phyloP scores from a whole-genome alignment of 164 flowering plant genomes.

The Magnolia sinica region DNA sequence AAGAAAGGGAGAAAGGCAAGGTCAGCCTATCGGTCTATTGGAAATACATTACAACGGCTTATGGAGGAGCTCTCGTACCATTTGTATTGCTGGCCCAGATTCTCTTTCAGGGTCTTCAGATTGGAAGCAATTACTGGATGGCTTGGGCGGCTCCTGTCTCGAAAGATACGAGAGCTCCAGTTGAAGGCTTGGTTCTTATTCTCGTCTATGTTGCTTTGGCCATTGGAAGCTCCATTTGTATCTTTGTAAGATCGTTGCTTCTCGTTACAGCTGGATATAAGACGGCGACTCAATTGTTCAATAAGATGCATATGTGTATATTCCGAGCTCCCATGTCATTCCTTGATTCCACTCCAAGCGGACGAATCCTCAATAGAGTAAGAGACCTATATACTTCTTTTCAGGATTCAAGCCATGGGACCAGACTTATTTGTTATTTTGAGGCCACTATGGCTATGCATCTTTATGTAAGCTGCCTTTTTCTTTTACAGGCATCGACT shows the following conservation, averaged over 20 bases:
- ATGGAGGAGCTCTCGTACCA: slow-evolving; percentile 78
- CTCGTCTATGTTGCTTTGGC: slow-evolving; percentile 67
- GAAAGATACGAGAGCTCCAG: slow-evolving; percentile 41
- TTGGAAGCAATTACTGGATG: slow-evolving; percentile 97
- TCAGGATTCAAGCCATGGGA: neutral
- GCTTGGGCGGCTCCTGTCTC: slow-evolving; percentile 86
- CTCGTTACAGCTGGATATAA: slow-evolving; percentile 61
- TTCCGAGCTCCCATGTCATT: slow-evolving; percentile 96
- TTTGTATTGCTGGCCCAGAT: slow-evolving; percentile 52
- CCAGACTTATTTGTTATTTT: neutral
- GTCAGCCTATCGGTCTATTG: slow-evolving; percentile 79
- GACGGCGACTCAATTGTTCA: slow-evolving; percentile 74
- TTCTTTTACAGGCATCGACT: slow-evolving; percentile 70
- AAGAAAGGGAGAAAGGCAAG: slow-evolving; percentile 88
- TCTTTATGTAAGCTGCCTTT: neutral
- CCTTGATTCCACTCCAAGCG: slow-evolving; percentile 94
- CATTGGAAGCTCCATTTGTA: slow-evolving; percentile 60
- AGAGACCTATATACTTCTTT: slow-evolving; percentile 11
- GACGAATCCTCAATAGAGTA: slow-evolving; percentile 83
- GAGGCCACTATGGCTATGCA: neutral
- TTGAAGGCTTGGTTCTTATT: slow-evolving; percentile 37
- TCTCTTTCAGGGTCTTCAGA: slow-evolving; percentile 70
- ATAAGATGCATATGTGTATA: slow-evolving; percentile 72
- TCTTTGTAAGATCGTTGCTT: slow-evolving; percentile 47
- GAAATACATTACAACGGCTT: slow-evolving; percentile 66